phyloP scores from a whole-genome alignment of 1,139 yeast species.

The Candida albicans region DNA sequence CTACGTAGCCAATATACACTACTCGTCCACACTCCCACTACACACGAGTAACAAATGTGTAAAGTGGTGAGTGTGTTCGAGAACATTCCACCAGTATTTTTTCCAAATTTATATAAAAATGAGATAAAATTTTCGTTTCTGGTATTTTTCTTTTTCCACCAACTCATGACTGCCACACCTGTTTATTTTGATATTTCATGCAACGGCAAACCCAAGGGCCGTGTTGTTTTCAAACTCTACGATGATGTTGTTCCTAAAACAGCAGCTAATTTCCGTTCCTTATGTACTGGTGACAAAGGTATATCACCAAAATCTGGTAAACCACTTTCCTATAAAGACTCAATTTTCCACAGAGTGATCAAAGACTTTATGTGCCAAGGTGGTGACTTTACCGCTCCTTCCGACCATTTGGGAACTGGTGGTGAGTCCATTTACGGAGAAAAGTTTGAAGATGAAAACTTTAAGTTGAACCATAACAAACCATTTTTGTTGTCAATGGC shows the following conservation, averaged over 20 bases:
- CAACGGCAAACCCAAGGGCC: conserved; percentile 64
- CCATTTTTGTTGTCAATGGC: conserved; percentile 96
- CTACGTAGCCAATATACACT: too few relatives aligned
- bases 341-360: conserved; percentile 89
- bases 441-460: conserved; percentile 92
- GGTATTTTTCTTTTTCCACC: neutral
- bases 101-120: too few relatives aligned
- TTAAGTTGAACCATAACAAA: conserved; percentile 68
- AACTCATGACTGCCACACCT: neutral
- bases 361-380: conserved; percentile 93
- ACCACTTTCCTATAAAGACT: conserved; percentile 73
- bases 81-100: neutral
- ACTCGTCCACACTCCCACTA: too few relatives aligned
- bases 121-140: too few relatives aligned
- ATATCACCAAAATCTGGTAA: conserved; percentile 54
- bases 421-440: conserved; percentile 96
- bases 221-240: conserved; percentile 74
- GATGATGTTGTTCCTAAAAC: conserved; percentile 87
- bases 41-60: too few relatives aligned
- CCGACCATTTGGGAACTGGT: conserved; percentile 66
- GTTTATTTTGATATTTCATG: conserved; percentile 77
- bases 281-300: conserved; percentile 91
- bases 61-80: too few relatives aligned
- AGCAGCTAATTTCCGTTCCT: conserved; percentile 86
- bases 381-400: conserved; percentile 89